phyloP scores from a whole-genome alignment of 2,329 filamentous ascomycete genomes.

The Sclerotinia subarctica region DNA sequence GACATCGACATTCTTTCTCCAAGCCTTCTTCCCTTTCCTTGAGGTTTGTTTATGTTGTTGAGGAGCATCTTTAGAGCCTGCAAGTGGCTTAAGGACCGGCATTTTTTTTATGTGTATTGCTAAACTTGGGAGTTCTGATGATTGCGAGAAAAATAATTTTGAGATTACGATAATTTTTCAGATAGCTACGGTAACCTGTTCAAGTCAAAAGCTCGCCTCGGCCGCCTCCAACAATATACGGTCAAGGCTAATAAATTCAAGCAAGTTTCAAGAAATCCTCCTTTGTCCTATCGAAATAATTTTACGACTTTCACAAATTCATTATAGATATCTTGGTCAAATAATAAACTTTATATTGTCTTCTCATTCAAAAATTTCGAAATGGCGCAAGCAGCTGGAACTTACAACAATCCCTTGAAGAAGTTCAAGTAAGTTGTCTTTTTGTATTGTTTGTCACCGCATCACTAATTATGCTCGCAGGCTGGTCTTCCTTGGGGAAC shows the following conservation, averaged over 20 bases:
- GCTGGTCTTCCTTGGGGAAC: conserved; percentile 95
- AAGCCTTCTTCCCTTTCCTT: conserved; percentile 96
- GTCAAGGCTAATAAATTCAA: conserved; percentile 11
- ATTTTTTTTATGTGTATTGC: conserved; percentile 28
- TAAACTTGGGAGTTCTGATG: background rate
- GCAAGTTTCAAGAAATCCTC: conserved; percentile 12
- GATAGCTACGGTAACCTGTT: conserved; percentile 21
- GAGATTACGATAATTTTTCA: conserved; percentile 19
- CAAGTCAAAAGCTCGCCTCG: background rate
- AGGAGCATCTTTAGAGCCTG: conserved; percentile 59
- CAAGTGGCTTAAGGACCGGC: conserved; percentile 37
- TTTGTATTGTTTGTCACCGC: background rate
- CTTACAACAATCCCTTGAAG: conserved; percentile 99
- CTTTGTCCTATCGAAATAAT: conserved; percentile 17
- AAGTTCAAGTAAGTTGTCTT: conserved; percentile 83
- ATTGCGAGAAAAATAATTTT: conserved; percentile 17
- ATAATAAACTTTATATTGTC: conserved; percentile 11
- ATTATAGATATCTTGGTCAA: conserved; percentile 24
- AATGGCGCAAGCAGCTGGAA: conserved; percentile 83
- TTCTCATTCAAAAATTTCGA: conserved; percentile 36
- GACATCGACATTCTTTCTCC: conserved; percentile 97
- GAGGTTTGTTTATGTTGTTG: conserved; percentile 84
- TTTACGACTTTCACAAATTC: conserved; percentile 16
- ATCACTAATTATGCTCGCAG: conserved; percentile 46
- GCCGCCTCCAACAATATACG: conserved; percentile 18